A percentile compares a stretch with the other conserved stretches of the same genome.
phyloP scores from a whole-genome alignment of 495 filamentous ascomycete genomes.

The Corynascus novoguineensis region DNA sequence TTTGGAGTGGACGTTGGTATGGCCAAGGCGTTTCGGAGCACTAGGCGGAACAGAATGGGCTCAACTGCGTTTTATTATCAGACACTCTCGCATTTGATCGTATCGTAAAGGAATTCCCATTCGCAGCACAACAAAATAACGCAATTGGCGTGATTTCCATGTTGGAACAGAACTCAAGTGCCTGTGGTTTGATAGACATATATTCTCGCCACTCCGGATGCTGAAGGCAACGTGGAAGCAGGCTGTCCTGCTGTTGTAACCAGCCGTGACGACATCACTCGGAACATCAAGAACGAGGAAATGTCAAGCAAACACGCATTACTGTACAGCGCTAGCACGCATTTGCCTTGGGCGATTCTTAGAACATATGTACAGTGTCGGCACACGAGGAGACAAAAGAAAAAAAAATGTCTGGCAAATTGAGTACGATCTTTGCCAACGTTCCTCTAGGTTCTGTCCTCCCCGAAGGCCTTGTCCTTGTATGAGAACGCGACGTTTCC shows the following conservation, averaged over 20 bases:
- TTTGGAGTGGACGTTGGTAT: background rate
- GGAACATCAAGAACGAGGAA: too few relatives aligned
- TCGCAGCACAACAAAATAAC: too few relatives aligned
- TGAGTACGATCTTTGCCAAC: background rate
- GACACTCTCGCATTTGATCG: too few relatives aligned
- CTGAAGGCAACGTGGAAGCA: too few relatives aligned
- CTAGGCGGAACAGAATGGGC: background rate
- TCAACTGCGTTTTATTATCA: background rate
- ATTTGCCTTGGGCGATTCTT: background rate
- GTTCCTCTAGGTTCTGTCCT: background rate
- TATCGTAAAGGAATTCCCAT: too few relatives aligned
- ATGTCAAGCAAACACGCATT: too few relatives aligned
- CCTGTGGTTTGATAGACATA: too few relatives aligned
- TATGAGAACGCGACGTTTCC: background rate
- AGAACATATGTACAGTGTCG: conserved; percentile 12
- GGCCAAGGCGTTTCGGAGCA: conserved; percentile 11
- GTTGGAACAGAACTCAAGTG: too few relatives aligned
- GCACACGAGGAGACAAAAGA: background rate
- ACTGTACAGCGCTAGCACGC: conserved; percentile 4
- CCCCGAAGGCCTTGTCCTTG: background rate
- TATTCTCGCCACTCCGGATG: too few relatives aligned
- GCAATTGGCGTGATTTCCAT: too few relatives aligned
- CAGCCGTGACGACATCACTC: too few relatives aligned
- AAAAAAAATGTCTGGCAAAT: conserved; percentile 1
- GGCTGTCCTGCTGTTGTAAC: too few relatives aligned